Evolutionary conservation across 1,284 basidiomycete species (phyloP), one percentile per base, ranked within the genome.

Genomic region (Apiotrichum porosum): DNA sequence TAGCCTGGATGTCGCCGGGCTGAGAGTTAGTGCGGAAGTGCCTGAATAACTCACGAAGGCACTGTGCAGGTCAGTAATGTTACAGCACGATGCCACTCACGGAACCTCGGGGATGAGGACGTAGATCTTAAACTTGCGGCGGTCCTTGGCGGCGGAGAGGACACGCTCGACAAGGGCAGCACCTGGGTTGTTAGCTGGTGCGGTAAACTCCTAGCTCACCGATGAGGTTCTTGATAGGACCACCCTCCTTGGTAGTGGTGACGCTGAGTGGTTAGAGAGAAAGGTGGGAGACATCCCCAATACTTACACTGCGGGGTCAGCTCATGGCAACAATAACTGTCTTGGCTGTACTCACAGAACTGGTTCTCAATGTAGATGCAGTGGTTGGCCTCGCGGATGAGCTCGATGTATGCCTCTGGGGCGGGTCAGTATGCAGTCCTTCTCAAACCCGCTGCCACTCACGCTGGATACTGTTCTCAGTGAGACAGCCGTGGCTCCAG

Each of bases 321-420:
- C n/a, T 9, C 14, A 38, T 23, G 44, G 60, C 46, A 62, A 58
- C 50, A 33, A 14, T 26, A 14, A n/a, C n/a, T 13, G 15, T 26
- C 3, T 33, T 10, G 6, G 9, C 15, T 26, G n/a, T 10, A 77
- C 86, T 72, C 60, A 90, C 86, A 94, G 76, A 93, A 94, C 68
- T 94, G 90, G 63, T 95, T 94, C 75, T 94, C 88, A 54, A 94
- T 93, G 69, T 91, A 93, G 58, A 95, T 88, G 69, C 79, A 90
- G 68, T 93, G 86, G 56, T 83, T 83, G 0, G 90, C 82, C 65
- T 93, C 84, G 35, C 79, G 69, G 62, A 97, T 97, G 61, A 95
- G 58, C 58, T 89, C 79, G 43, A 85, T 80, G 71, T 93, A 89
- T 82, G 71, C 66, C 62, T 69, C 63, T 65, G 39, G 26, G n/a